Conservation (phyloP, 768 basidiomycete genomes). For the Boletus rubropictus region DNA sequence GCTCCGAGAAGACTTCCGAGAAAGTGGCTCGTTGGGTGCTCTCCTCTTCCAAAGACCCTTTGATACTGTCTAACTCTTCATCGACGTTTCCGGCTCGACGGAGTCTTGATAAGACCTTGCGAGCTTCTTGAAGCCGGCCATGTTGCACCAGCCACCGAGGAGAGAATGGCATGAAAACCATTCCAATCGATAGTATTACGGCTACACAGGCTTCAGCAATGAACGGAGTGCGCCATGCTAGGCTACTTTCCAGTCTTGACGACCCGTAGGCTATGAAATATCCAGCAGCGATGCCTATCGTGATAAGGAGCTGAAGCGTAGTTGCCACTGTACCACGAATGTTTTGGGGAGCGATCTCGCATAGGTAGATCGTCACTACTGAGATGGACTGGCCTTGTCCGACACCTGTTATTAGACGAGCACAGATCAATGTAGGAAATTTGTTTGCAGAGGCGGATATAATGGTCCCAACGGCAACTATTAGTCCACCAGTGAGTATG, state of each 20-base stretch:
- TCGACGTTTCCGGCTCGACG: slow-evolving; percentile 13
- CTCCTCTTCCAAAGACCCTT: slow-evolving; percentile 22
- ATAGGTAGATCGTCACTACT: slow-evolving; percentile 35
- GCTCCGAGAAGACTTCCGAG: slow-evolving; percentile 26
- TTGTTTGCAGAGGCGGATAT: slow-evolving; percentile 34
- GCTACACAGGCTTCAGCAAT: slow-evolving; percentile 23
- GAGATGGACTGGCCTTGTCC: slow-evolving; percentile 45
- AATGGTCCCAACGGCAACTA: slow-evolving; percentile 39
- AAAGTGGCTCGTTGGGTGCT: slow-evolving; percentile 17
- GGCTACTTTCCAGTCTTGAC: slow-evolving; percentile 17
- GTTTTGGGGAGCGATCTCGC: slow-evolving; percentile 39
- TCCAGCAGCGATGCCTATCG: slow-evolving; percentile 38
- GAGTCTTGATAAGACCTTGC: slow-evolving; percentile 22
- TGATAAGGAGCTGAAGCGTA: slow-evolving; percentile 39
- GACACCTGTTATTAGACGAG: slow-evolving; percentile 40
- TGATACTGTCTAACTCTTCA: slow-evolving; percentile 19
- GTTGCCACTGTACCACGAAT: slow-evolving; percentile 39
- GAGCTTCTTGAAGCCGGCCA: slow-evolving; percentile 30
- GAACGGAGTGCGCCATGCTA: slow-evolving; percentile 28
- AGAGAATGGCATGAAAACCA: slow-evolving; percentile 20
- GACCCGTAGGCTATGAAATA: slow-evolving; percentile 25
- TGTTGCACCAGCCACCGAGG: slow-evolving; percentile 30
- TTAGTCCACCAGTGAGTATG: slow-evolving; percentile 37
- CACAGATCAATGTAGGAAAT: slow-evolving; percentile 38
- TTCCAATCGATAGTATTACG: slow-evolving; percentile 15